These are phyloP conservation scores for Pleurostoma richardsiae DNA, from an alignment of 2,329 filamentous ascomycete genomes.

Conservation along the genomic window DNA sequence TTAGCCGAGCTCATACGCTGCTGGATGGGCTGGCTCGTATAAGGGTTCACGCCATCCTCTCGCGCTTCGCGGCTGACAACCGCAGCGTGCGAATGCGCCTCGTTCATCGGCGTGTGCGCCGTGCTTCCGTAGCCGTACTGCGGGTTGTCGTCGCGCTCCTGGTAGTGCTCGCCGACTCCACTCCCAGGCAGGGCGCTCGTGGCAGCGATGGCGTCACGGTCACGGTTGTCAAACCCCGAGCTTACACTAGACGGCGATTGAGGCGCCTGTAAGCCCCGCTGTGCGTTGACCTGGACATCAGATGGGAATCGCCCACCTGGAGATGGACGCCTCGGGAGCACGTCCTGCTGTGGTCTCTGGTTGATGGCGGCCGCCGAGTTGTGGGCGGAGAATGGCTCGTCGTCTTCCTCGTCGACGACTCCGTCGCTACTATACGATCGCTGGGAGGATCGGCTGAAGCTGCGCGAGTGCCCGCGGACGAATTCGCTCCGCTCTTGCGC, in stretches of 20 bases:
- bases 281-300: conserved; percentile 76
- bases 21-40: conserved; percentile 40
- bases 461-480: conserved; percentile 76
- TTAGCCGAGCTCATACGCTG: conserved; percentile 1
- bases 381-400: conserved; percentile 55
- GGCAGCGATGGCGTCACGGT: conserved; percentile 55
- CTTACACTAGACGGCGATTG: conserved; percentile 78
- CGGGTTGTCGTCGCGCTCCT: conserved; percentile 4
- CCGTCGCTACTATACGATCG: conserved; percentile 68
- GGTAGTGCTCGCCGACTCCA: conserved; percentile 25
- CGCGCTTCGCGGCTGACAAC: conserved; percentile 44
- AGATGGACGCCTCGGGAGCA: conserved; percentile 64
- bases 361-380: conserved; percentile 51
- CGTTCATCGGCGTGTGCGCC: conserved; percentile 37
- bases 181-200: conserved; percentile 49
- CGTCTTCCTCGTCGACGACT: conserved; percentile 69
- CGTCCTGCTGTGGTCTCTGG: conserved; percentile 43
- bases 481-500: conserved; percentile 86
- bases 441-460: conserved; percentile 62
- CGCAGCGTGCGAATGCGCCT: conserved; percentile 44
- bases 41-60: conserved; percentile 53
- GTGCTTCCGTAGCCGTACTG: conserved; percentile 38
- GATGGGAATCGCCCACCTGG: conserved; percentile 96
- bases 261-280: conserved; percentile 74
- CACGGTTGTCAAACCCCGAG: conserved; percentile 51